Base-by-base conservation (phyloP, 2,329 filamentous ascomycete genomes). In the Aspergillus sp. region DNA sequence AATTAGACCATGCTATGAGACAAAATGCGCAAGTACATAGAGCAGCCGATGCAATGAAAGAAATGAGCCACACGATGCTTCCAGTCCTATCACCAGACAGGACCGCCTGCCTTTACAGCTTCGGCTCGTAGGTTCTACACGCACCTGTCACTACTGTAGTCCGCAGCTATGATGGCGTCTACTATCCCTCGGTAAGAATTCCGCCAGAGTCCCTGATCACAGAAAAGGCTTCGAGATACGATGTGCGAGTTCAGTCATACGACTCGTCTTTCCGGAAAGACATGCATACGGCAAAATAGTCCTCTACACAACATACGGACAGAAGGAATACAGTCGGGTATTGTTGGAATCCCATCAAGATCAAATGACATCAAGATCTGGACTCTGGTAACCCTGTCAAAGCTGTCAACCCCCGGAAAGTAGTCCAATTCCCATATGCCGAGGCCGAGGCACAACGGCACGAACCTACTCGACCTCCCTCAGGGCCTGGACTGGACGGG, bases 31-130 rank as follows among this genome's bases (percentile, higher is more conserved):
- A 45, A 55, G 47, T 66, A 64, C 63, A 67, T 67, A 66, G 65
- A 67, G 59, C 57, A 57, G 48, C 64, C 34, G 52, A 52, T 57
- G 63, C 59, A 65, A 67, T 67, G 63, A 67, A 63, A 66, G 57
- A 65, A 65, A 66, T 64, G 63, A 67, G 61, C 34, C 15, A 15
- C 34, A 41, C 11, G 34, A 41, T 41, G 9, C 34, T 41, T 15
- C 34, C 15, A 41, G 34, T 19, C 19, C 19, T 41, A 41, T 41
- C 34, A 41, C 11, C 34, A 15, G 34, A 41, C 34, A 41, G 34
- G 0, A 15, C 13, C 34, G 8, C 34, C 11, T 41, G 34, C 15
- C 34, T 41, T 41, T 15, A 41, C 11, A 41, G 11, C 34, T 41
- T 41, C 34, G 34, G 11, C 11, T 41, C 34, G 9, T 41, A 41